Percentiles rank a stretch among this genome's conserved stretches.
phyloP scores from a whole-genome alignment of 106 monocot genomes.

The Allium cepa region DNA sequence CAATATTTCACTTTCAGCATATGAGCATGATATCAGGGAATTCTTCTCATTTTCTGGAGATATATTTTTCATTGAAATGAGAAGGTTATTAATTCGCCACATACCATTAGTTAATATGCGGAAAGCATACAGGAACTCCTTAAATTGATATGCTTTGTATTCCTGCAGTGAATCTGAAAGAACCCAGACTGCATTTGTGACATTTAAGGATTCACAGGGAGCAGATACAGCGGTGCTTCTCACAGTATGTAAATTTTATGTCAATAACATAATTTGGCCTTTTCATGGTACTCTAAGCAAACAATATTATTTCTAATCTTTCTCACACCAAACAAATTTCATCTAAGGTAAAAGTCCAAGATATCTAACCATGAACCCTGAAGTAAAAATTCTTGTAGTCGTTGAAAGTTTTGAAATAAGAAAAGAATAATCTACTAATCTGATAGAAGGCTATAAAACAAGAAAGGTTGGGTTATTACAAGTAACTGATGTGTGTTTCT shows the following conservation, averaged over 20 bases:
- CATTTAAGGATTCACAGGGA: conserved; percentile 84
- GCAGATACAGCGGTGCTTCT: conserved; percentile 89
- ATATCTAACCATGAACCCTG: no score
- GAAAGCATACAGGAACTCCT: background rate
- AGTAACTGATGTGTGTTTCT: no score
- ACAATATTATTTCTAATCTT: background rate
- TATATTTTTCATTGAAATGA: conserved; percentile 75
- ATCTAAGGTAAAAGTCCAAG: no score
- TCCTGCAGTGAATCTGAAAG: conserved; percentile 65
- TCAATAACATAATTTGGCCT: no score
- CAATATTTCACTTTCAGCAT: conserved; percentile 71
- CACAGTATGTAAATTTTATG: conserved; percentile 45
- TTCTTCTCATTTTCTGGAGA: conserved; percentile 98
- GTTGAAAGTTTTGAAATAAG: background rate
- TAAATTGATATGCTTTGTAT: background rate
- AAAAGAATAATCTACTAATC: background rate
- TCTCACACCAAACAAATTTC: no score
- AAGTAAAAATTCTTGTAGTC: no score
- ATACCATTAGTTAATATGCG: background rate
- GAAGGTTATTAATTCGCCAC: conserved; percentile 33
- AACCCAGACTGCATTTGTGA: conserved; percentile 80
- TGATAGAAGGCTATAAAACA: background rate
- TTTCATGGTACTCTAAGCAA: no score
- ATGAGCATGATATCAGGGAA: conserved; percentile 62
- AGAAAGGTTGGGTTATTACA: background rate